Conservation (phyloP, 768 basidiomycete species). For the Vararia minispora region DNA sequence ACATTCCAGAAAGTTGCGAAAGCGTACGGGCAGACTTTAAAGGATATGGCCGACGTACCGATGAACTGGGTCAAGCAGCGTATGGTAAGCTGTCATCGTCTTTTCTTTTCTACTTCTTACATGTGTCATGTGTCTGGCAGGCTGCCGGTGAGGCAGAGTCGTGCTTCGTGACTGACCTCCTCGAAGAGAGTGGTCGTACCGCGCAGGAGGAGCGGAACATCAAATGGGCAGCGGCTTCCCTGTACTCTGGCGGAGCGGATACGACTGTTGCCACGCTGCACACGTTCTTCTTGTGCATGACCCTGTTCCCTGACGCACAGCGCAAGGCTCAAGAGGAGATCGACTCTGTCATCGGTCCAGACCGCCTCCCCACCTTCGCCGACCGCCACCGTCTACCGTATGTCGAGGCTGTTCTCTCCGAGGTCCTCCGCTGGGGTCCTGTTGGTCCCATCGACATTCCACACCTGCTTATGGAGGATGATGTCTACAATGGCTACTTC, state of each 20-base stretch:
- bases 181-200: slow-evolving; percentile 3
- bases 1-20: slow-evolving; percentile 16
- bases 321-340: slow-evolving; percentile 17
- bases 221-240: slow-evolving; percentile 17
- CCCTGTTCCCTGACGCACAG: slow-evolving; percentile 16
- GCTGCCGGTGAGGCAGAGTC: slow-evolving; percentile 11
- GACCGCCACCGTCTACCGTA: slow-evolving; percentile 16
- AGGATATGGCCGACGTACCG: slow-evolving; percentile 12
- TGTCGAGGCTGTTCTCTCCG: slow-evolving; percentile 12
- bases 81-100: slow-evolving; percentile 6
- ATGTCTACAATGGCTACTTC: too few species aligned
- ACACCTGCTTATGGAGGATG: too few species aligned
- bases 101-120: background rate
- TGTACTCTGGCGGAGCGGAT: slow-evolving; percentile 17
- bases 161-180: slow-evolving; percentile 10
- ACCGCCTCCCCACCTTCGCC: slow-evolving; percentile 10
- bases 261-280: slow-evolving; percentile 18
- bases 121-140: background rate
- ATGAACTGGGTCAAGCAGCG: slow-evolving; percentile 10
- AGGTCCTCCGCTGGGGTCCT: slow-evolving; percentile 18
- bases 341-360: slow-evolving; percentile 14
- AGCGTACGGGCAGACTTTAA: slow-evolving; percentile 12
- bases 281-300: slow-evolving; percentile 20
- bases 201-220: slow-evolving; percentile 9
- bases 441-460: too few species aligned